Evolutionary conservation across 2,329 filamentous ascomycete species (phyloP).

Genomic region (Colletotrichum musae): DNA sequence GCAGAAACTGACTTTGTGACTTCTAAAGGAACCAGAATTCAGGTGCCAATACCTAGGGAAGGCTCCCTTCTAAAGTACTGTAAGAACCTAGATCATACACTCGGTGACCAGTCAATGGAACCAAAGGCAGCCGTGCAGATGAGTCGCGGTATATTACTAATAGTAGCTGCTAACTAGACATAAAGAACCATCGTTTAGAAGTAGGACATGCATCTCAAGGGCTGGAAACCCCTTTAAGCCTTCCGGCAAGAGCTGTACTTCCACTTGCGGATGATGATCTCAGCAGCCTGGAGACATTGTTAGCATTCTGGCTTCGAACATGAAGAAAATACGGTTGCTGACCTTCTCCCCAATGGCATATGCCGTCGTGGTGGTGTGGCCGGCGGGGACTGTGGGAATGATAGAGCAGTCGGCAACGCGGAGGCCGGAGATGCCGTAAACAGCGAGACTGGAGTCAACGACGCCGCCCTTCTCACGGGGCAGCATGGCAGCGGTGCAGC

Average conservation of each 20-base stretch:
- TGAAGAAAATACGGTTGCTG: neutral
- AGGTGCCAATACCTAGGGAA: no score
- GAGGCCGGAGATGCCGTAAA: constrained; percentile 51
- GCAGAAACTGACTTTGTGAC: no score
- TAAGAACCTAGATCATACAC: no score
- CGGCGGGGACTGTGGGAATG: constrained; percentile 45
- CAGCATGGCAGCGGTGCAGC: constrained; percentile 61
- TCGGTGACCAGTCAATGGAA: no score
- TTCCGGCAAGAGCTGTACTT: neutral
- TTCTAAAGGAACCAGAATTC: no score
- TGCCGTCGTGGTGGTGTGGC: constrained; percentile 64
- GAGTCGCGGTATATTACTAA: neutral
- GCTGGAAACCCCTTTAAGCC: neutral
- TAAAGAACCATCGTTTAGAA: neutral
- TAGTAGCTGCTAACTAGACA: neutral
- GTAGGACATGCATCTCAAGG: neutral
- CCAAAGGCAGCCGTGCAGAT: no score
- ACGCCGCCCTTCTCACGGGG: constrained; percentile 54
- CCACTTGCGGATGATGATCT: neutral
- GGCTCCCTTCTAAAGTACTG: no score
- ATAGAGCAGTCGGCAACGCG: constrained; percentile 50
- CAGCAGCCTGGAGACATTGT: neutral
- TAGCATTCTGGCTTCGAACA: neutral
- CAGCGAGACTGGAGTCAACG: constrained; percentile 51
- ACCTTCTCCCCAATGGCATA: constrained; percentile 68